Percentiles rank a stretch among this genome's conserved stretches.
Conservation (phyloP, 2,329 filamentous ascomycete genomes). For the Fusarium nisikadoi region DNA sequence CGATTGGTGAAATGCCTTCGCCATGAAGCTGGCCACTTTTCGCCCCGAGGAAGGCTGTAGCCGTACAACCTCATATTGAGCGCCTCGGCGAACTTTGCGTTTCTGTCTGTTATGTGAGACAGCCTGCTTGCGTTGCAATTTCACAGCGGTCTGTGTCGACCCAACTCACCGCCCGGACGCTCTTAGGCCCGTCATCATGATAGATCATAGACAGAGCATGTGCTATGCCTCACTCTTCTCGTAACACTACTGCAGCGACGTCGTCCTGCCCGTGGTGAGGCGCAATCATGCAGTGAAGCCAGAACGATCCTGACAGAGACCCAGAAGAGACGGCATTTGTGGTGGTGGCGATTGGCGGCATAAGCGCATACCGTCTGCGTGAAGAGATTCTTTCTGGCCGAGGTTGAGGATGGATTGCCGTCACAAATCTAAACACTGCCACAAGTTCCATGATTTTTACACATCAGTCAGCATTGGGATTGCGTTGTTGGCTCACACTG, state of each 20-base stretch:
- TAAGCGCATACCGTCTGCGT: constrained; percentile 2
- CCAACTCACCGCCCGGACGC: constrained; percentile 1
- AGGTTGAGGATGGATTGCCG: constrained; percentile 16
- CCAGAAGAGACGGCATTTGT: constrained; percentile 1
- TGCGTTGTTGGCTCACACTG: constrained; percentile 17
- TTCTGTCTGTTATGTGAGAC: constrained; percentile 15
- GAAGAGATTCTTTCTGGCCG: not conserved
- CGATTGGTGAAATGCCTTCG: constrained; percentile 24
- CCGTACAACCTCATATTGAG: constrained; percentile 16
- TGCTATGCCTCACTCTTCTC: not conserved
- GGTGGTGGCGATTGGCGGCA: constrained; percentile 18
- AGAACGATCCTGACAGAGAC: constrained; percentile 7
- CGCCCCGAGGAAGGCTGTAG: constrained; percentile 19
- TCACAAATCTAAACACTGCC: constrained; percentile 21
- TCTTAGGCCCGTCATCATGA: not conserved
- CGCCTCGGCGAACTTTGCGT: constrained; percentile 26
- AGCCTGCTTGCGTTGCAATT: constrained; percentile 17
- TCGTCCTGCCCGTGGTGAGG: constrained; percentile 20
- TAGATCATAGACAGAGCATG: not conserved
- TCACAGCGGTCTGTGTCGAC: constrained; percentile 28
- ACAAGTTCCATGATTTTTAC: constrained; percentile 23
- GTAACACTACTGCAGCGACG: not conserved
- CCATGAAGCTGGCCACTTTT: constrained; percentile 10
- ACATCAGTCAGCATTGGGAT: constrained; percentile 13
- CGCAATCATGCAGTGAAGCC: constrained; percentile 6